Percentiles rank a stretch among this genome's conserved stretches.
Conservation (phyloP, 441 rosid species). For the Brassica hybrid region DNA sequence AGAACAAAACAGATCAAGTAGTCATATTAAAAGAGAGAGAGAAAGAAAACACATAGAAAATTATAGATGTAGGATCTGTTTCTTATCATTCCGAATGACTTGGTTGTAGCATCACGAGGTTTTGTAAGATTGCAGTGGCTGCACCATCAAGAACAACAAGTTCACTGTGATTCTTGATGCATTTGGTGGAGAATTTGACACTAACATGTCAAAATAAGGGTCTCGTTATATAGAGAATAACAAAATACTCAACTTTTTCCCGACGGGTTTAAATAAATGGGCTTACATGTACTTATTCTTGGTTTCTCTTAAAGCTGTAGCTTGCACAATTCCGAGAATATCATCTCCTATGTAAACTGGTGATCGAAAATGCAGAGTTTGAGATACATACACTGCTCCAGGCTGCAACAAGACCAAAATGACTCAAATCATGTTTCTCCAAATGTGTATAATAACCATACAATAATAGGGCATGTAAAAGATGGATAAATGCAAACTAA, state of each 20-base stretch:
- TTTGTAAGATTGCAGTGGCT: conserved; percentile 73
- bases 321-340: conserved; percentile 60
- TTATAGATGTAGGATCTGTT: neutral
- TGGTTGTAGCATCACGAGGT: conserved; percentile 44
- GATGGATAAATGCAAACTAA: neutral
- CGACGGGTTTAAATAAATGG: neutral
- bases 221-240: neutral
- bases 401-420: conserved; percentile 54
- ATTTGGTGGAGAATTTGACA: conserved; percentile 79
- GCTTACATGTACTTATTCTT: conserved; percentile 72
- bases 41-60: neutral
- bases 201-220: conserved; percentile 41
- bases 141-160: conserved; percentile 72
- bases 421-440: neutral
- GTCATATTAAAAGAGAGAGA: neutral
- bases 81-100: conserved; percentile 2
- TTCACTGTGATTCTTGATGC: conserved; percentile 65
- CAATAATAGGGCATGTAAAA: neutral
- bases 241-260: neutral
- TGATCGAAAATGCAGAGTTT: conserved; percentile 73
- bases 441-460: neutral
- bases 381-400: conserved; percentile 86
- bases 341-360: conserved; percentile 81
- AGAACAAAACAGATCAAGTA: conserved; percentile 19
- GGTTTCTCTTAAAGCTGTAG: conserved; percentile 57